Conservation (phyloP, 495 filamentous ascomycete genomes). For the Aspergillus biplanus region DNA sequence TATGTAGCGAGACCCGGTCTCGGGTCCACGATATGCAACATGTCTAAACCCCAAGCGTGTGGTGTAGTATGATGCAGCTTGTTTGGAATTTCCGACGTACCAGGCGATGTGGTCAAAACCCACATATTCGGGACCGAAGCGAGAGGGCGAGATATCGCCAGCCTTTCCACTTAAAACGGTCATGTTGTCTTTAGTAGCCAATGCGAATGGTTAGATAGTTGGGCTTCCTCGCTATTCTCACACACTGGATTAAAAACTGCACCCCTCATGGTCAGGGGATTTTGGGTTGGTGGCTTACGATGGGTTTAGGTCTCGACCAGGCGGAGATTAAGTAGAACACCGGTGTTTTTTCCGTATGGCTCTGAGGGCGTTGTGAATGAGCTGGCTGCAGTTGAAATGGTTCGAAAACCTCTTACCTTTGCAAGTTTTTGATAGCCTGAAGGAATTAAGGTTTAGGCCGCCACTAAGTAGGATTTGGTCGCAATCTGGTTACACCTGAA, state of each 20-base stretch:
- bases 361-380: too few species aligned
- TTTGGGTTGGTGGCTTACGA: too few species aligned
- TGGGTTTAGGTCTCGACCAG: too few species aligned
- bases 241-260: background rate
- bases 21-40: constrained; percentile 76
- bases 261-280: background rate
- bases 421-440: too few species aligned
- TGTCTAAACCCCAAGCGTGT: constrained; percentile 72
- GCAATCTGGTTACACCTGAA: too few species aligned
- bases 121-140: constrained; percentile 51
- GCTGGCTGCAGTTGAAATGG: too few species aligned
- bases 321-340: too few species aligned
- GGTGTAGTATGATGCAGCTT: constrained; percentile 78
- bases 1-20: constrained; percentile 72
- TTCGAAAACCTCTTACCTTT: too few species aligned
- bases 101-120: constrained; percentile 83
- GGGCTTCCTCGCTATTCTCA: background rate
- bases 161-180: background rate
- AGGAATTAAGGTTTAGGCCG: too few species aligned
- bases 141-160: constrained; percentile 21
- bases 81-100: constrained; percentile 88
- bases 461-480: too few species aligned
- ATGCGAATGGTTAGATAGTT: background rate
- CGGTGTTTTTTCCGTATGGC: too few species aligned
- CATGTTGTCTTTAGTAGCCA: background rate